Base-by-base conservation (phyloP, 2,329 filamentous ascomycete genomes). In the Xylaria sp. region DNA sequence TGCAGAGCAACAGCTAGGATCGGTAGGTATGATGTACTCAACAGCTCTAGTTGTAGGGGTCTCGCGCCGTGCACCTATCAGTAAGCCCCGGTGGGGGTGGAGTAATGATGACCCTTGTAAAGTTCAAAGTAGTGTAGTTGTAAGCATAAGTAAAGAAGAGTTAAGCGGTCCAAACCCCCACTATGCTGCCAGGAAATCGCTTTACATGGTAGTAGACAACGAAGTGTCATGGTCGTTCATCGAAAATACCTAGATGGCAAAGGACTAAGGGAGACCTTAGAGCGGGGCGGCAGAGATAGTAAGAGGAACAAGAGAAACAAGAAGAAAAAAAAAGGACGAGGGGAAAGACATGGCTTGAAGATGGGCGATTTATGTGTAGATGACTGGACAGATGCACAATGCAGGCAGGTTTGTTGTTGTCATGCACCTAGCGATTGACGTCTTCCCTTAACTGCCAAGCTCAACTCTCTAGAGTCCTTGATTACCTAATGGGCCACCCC, bases 381-480 rank as follows among this genome's bases (percentile, higher is more conserved):
- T 57, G 51, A n/a, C n/a, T 60, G 60, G 50, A 55, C 55, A 38
- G 58, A 55, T 57, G 61, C n/a, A n/a, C 51, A 49, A 37, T 50
- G 57, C 59, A 50, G n/a, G 19, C n/a, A n/a, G n/a, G n/a, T 54
- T 65, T 54, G 63, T 61, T 67, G 65, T 67, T n/a, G n/a, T n/a
- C n/a, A n/a, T n/a, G n/a, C n/a, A n/a, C n/a, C n/a, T n/a, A n/a
- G n/a, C n/a, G n/a, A n/a, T n/a, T n/a, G n/a, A n/a, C n/a, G n/a
- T n/a, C n/a, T n/a, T n/a, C n/a, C n/a, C n/a, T n/a, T n/a, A n/a
- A n/a, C n/a, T n/a, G n/a, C n/a, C n/a, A n/a, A n/a, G n/a, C n/a
- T n/a, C n/a, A n/a, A n/a, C n/a, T n/a, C n/a, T n/a, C n/a, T n/a
- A n/a, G n/a, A n/a, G n/a, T n/a, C n/a, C n/a, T n/a, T n/a, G n/a